Base-by-base conservation (phyloP, 2,329 filamentous ascomycete species). In the Monilinia fructicola region DNA sequence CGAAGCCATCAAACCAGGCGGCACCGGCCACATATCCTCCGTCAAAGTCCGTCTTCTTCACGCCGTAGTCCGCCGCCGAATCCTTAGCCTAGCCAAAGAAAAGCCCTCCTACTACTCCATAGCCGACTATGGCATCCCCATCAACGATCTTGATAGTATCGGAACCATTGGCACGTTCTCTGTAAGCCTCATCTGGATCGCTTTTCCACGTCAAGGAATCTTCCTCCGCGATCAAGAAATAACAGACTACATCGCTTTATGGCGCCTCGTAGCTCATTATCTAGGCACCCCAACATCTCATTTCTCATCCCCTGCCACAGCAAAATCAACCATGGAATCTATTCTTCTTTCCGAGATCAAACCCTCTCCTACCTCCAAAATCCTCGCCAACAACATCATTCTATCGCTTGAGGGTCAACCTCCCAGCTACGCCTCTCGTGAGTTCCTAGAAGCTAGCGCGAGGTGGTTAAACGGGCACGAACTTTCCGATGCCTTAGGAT, bases 361-460 rank as follows among this genome's bases (percentile, higher is more conserved):
- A 35, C 90, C 91, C 0, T 87, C 85, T 0, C 78, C 82, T 0
- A 89, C 84, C 26, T 88, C 85, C 0, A 82, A 82, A 55, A 80
- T 88, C 9, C 81, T 94, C 35, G 89, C 89, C 3, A 89, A 90
- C 76, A 94, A 93, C 74, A 89, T 93, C 73, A 87, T 94, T 71
- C 82, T 85, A 4, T 84, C 85, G 3, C 80, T 93, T n/a, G 82
- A 88, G 71, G 81, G 83, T 60, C 84, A 86, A 52, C 85, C 90
- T 0, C 91, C 91, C 0, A 82, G 85, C 0, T 88, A 86, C 70
- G 83, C 88, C 0, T 88, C 86, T 1, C 82, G 84, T 7, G 84
- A 86, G 56, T 91, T 92, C 75, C 81, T 93, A 63, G 82, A 85
- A 60, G 90, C 90, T 0, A 84, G 85, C 74, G 85, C 87, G 6